These are phyloP conservation scores for Papiliotrema terrestris DNA, from an alignment of 1,284 basidiomycete species.

Conservation along the genomic window DNA sequence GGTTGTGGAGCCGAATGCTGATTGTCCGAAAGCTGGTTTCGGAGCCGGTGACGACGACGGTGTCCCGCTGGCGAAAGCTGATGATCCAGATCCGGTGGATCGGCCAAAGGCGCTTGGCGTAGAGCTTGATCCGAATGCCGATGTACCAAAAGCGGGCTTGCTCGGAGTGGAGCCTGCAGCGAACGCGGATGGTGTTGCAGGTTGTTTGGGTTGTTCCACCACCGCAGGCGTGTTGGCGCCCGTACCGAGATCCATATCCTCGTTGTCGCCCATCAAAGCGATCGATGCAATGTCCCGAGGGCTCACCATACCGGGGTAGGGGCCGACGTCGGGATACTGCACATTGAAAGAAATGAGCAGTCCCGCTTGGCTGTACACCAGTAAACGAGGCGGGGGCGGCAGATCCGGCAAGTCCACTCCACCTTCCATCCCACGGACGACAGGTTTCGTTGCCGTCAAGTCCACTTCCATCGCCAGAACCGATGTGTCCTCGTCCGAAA, in stretches of 20 bases:
- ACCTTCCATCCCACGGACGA: conserved; percentile 49
- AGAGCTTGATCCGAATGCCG: conserved; percentile 15
- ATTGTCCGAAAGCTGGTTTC: conserved; percentile 18
- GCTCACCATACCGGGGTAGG: conserved; percentile 49
- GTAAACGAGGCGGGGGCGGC: conserved; percentile 50
- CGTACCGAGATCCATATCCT: conserved; percentile 2
- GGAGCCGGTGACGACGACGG: conserved; percentile 6
- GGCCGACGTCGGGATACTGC: conserved; percentile 43
- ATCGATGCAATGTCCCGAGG: conserved; percentile 10
- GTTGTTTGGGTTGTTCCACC: not conserved
- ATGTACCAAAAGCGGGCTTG: conserved; percentile 6
- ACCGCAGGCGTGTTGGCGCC: not conserved
- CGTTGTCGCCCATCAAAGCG: not conserved
- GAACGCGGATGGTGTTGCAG: conserved; percentile 1
- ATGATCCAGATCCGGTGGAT: not conserved
- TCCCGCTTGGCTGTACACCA: conserved; percentile 54
- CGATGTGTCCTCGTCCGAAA: conserved; percentile 47
- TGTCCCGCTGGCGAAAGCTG: conserved; percentile 4
- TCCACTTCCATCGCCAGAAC: conserved; percentile 54
- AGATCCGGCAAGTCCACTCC: conserved; percentile 51
- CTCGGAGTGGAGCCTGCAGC: not conserved
- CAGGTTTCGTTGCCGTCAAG: conserved; percentile 49
- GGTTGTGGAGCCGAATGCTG: conserved; percentile 11
- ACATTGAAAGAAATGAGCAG: conserved; percentile 53
- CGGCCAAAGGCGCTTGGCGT: not conserved